phyloP scores from a whole-genome alignment of 2,329 filamentous ascomycete genomes.

The Aspergillus chevalieri region DNA sequence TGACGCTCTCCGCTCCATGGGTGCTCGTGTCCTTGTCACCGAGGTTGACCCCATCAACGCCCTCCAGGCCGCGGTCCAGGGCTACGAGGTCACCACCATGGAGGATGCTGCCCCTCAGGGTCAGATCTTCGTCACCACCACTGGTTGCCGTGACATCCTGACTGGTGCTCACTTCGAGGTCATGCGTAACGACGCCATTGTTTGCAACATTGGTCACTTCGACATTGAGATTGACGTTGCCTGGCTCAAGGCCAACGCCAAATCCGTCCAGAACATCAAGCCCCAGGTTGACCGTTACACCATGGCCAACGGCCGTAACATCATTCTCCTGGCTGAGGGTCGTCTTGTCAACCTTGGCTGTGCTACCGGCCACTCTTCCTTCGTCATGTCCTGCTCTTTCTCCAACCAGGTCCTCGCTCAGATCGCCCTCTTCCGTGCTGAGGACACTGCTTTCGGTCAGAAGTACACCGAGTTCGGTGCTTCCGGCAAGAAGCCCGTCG shows the following conservation, averaged over 20 bases:
- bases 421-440: conserved; percentile 94
- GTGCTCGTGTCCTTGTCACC: conserved; percentile 90
- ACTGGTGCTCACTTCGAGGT: conserved; percentile 84
- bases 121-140: conserved; percentile 99
- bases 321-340: conserved; percentile 97
- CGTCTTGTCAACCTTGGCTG: conserved; percentile 99
- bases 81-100: conserved; percentile 96
- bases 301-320: conserved; percentile 88
- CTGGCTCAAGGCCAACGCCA: conserved; percentile 96
- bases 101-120: conserved; percentile 83
- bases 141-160: conserved; percentile 97
- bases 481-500: conserved; percentile 79
- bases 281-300: conserved; percentile 98
- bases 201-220: conserved; percentile 99
- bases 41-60: conserved; percentile 99
- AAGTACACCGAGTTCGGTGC: conserved; percentile 97
- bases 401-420: conserved; percentile 99
- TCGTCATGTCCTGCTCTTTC: conserved; percentile 99
- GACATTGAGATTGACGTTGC: conserved; percentile 99
- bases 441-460: conserved; percentile 77
- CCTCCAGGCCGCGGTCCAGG: conserved; percentile 95
- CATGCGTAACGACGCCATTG: conserved; percentile 97
- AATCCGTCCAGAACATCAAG: conserved; percentile 97
- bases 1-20: conserved; percentile 92
- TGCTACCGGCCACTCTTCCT: conserved; percentile 97